These are phyloP conservation scores for Lentinula lateritia DNA, from an alignment of 768 basidiomycete genomes.

Conservation along the genomic window DNA sequence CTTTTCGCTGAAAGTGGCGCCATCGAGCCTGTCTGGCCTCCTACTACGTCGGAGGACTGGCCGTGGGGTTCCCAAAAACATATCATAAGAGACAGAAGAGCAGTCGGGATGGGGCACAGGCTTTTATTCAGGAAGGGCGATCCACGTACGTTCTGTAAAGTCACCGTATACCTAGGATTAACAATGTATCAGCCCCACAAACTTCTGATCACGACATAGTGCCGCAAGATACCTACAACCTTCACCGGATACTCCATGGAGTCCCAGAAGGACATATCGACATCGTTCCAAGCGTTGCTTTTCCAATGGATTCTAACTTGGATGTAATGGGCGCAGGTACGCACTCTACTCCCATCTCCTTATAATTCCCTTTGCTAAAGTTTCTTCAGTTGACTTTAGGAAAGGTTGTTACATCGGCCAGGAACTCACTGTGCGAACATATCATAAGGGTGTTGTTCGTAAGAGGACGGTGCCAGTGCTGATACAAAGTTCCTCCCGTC, in stretches of 20 bases:
- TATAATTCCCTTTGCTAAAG: slow-evolving; percentile 7
- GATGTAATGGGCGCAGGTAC: slow-evolving; percentile 92
- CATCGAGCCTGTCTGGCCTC: slow-evolving; percentile 69
- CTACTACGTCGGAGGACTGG: slow-evolving; percentile 29
- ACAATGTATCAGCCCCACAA: slow-evolving; percentile 39
- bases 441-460: slow-evolving; percentile 87
- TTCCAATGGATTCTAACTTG: slow-evolving; percentile 93
- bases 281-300: slow-evolving; percentile 67
- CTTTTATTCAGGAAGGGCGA: slow-evolving; percentile 66
- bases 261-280: slow-evolving; percentile 86
- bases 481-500: slow-evolving; percentile 30
- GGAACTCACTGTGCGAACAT: slow-evolving; percentile 93
- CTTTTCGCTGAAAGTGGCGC: slow-evolving; percentile 63
- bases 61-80: slow-evolving; percentile 59
- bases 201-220: slow-evolving; percentile 48
- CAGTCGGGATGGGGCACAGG: slow-evolving; percentile 74
- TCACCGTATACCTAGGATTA: slow-evolving; percentile 1
- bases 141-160: slow-evolving; percentile 50
- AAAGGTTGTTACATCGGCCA: slow-evolving; percentile 99
- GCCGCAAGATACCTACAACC: slow-evolving; percentile 52
- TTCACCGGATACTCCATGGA: slow-evolving; percentile 77
- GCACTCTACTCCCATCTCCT: slow-evolving; percentile 21
- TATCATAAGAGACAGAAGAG: slow-evolving; percentile 58
- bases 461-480: slow-evolving; percentile 86
- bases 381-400: slow-evolving; percentile 74